These are phyloP conservation scores for Suhomyces xylopsoci DNA, from an alignment of 805 yeast species.

Conservation along the genomic window DNA sequence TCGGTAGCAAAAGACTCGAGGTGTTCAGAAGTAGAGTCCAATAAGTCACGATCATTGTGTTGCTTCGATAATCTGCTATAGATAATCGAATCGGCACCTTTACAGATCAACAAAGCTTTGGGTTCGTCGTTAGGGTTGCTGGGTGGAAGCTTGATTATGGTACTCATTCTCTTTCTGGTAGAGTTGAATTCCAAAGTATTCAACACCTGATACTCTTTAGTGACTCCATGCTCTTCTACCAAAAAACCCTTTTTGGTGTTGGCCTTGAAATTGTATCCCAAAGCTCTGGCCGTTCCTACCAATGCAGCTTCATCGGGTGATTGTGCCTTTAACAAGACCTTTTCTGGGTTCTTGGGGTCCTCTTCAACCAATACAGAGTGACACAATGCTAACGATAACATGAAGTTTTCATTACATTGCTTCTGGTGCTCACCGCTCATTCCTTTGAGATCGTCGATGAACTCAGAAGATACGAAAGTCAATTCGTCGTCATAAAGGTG, in stretches of 20 bases:
- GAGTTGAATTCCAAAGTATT: conserved; percentile 78
- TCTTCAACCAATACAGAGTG: conserved; percentile 74
- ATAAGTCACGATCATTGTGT: conserved; percentile 45
- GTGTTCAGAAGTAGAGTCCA: conserved; percentile 66
- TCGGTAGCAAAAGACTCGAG: conserved; percentile 78
- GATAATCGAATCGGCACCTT: conserved; percentile 83
- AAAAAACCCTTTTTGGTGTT: conserved; percentile 67
- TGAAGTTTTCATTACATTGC: conserved; percentile 64
- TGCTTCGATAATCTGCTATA: conserved; percentile 56
- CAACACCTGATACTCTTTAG: conserved; percentile 67
- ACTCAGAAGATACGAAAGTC: conserved; percentile 66
- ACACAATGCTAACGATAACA: conserved; percentile 73
- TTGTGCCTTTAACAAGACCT: conserved; percentile 64
- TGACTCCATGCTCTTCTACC: conserved; percentile 65
- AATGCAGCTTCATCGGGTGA: conserved; percentile 88
- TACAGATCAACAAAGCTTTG: conserved; percentile 66
- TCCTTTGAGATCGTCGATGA: conserved; percentile 60
- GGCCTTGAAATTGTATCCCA: conserved; percentile 66
- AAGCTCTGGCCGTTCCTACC: conserved; percentile 75
- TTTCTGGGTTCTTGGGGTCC: conserved; percentile 57
- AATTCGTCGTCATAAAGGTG: conserved; percentile 51
- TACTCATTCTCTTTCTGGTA: conserved; percentile 86
- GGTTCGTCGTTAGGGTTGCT: conserved; percentile 25
- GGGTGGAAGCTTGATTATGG: conserved; percentile 66
- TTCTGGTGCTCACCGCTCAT: conserved; percentile 50